phyloP scores from a whole-genome alignment of 2,329 filamentous ascomycete genomes.

The Coniochaeta sp. region DNA sequence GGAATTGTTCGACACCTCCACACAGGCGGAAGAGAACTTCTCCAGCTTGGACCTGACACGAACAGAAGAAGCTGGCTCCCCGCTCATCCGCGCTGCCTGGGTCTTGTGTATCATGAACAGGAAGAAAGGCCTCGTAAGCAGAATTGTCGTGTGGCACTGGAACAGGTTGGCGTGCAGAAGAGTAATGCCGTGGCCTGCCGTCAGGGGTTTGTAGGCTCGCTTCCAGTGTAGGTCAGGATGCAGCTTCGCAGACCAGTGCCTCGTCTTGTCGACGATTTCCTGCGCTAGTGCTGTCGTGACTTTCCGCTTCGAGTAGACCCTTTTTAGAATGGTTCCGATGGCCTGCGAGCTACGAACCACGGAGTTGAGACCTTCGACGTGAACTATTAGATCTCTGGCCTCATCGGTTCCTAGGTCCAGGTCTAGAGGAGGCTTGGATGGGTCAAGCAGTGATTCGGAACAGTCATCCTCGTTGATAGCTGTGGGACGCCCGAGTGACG shows the following conservation, averaged over 20 bases:
- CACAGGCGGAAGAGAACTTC: conserved; percentile 42
- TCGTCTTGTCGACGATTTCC: conserved; percentile 47
- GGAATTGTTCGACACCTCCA: conserved; percentile 42
- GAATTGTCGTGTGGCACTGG: conserved; percentile 55
- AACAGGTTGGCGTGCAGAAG: conserved; percentile 57
- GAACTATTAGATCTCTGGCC: conserved; percentile 10
- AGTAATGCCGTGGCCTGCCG: conserved; percentile 45
- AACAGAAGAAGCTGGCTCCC: conserved; percentile 15
- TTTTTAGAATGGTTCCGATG: conserved; percentile 51
- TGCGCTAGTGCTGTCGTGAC: conserved; percentile 51
- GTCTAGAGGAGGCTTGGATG: conserved; percentile 7
- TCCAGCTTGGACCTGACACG: conserved; percentile 23
- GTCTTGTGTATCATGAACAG: conserved; percentile 30
- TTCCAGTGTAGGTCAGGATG: conserved; percentile 42
- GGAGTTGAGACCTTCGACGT: conserved; percentile 38
- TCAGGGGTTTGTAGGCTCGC: conserved; percentile 33
- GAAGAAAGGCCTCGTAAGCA: conserved; percentile 59
- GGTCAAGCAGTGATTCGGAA: conserved; percentile 38
- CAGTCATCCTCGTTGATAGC: conserved; percentile 58
- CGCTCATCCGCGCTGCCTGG: conserved; percentile 12
- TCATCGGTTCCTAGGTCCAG: conserved; percentile 5
- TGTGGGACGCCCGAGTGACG: conserved; percentile 54
- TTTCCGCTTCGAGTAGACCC: conserved; percentile 52
- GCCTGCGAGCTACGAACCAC: conserved; percentile 50
- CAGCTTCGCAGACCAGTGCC: conserved; percentile 42